These are phyloP conservation scores for Fusarium sacchari DNA, from an alignment of 2,329 filamentous ascomycete species.

Conservation along the genomic window DNA sequence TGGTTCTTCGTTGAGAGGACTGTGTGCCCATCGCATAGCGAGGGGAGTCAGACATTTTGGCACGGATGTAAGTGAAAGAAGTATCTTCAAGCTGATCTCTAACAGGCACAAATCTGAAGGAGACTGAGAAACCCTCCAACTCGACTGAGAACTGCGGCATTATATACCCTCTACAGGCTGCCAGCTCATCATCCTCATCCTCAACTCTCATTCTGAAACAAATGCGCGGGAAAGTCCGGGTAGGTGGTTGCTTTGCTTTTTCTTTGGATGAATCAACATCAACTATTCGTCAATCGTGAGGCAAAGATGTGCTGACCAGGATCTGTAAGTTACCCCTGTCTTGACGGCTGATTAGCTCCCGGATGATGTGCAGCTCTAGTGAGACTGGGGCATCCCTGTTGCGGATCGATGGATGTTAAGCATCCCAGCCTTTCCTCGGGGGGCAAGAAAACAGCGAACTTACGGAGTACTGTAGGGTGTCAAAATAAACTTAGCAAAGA, in stretches of 20 bases:
- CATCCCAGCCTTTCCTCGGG: neutral
- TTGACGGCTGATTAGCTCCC: slow-evolving; percentile 5
- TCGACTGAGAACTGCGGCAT: neutral
- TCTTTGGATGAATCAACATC: neutral
- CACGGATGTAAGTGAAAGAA: neutral
- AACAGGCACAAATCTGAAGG: neutral
- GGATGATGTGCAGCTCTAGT: slow-evolving; percentile 9
- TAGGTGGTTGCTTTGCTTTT: neutral
- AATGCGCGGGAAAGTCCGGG: slow-evolving; percentile 2
- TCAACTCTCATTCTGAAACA: neutral
- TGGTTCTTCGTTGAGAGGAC: slow-evolving; percentile 32
- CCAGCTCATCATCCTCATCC: neutral
- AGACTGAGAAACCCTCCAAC: neutral
- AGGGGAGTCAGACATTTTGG: slow-evolving; percentile 21
- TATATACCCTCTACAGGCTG: neutral
- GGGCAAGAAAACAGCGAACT: too few species aligned
- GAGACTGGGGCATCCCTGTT: neutral
- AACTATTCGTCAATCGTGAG: neutral
- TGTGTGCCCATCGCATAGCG: slow-evolving; percentile 39
- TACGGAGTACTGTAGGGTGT: too few species aligned
- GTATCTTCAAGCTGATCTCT: neutral
- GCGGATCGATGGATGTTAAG: neutral
- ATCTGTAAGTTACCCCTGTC: neutral
- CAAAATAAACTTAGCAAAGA: too few species aligned
- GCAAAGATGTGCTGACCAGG: neutral